Conservation (phyloP, 2,329 filamentous ascomycete species). For the Calonectria ilicicola region DNA sequence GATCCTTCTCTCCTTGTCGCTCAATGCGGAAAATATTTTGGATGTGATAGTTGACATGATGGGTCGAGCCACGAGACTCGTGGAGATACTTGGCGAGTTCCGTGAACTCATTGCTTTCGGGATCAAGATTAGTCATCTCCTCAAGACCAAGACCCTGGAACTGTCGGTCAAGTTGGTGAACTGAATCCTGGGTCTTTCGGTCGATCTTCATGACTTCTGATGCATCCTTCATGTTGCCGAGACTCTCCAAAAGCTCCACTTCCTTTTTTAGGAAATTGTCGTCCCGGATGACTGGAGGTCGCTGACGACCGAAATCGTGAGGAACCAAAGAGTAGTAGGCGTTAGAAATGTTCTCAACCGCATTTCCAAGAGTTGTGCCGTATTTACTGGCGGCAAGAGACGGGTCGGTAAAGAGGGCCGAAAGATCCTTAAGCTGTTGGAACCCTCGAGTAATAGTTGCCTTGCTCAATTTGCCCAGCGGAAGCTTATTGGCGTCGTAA, state of each 20-base stretch:
- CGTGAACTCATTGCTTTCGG: constrained; percentile 70
- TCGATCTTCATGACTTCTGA: constrained; percentile 80
- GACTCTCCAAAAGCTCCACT: constrained; percentile 81
- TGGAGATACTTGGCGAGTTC: constrained; percentile 76
- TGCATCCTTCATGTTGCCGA: constrained; percentile 88
- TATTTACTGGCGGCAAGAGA: constrained; percentile 59
- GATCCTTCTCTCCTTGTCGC: constrained; percentile 76
- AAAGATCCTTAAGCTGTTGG: constrained; percentile 80
- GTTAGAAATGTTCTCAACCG: constrained; percentile 77
- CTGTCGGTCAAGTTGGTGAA: constrained; percentile 78
- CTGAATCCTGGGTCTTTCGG: constrained; percentile 57
- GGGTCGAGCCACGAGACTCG: constrained; percentile 75
- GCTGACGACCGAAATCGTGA: constrained; percentile 80
- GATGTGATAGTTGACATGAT: constrained; percentile 70
- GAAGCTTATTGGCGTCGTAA: constrained; percentile 81
- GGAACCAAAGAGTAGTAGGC: constrained; percentile 86
- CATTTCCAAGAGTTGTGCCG: constrained; percentile 48
- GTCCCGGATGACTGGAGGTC: constrained; percentile 75
- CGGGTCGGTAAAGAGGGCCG: constrained; percentile 71
- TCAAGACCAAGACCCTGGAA: constrained; percentile 78
- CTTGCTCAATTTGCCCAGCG: constrained; percentile 87
- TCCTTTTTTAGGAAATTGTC: constrained; percentile 75
- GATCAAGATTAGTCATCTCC: constrained; percentile 80
- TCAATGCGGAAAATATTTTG: constrained; percentile 87
- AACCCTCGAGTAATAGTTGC: constrained; percentile 81